Base-by-base conservation (phyloP, 2,329 filamentous ascomycete species). In the Botrytis aclada region DNA sequence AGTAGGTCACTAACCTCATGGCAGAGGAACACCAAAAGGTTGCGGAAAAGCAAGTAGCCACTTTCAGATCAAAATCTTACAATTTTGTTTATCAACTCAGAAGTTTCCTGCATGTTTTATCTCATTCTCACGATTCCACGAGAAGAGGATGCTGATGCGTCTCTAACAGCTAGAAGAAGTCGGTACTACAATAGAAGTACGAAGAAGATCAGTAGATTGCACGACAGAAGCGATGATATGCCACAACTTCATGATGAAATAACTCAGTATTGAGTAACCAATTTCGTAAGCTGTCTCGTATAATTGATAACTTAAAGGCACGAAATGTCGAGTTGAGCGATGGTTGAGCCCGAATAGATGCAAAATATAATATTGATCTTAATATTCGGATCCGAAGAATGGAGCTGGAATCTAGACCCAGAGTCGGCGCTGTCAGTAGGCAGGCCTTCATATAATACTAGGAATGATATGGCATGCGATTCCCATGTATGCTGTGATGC, bases 91-190 rank as follows among this genome's bases (percentile, higher is more conserved):
- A 51, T 3, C 0, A 12, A 12, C 4, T 47, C 22, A 25, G 4
- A 10, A 47, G 22, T 4, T 12, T 4, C 12, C 22, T 47, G 9
- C 9, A 47, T 5, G 22, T 12, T 12, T 0, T 25, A 47, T 47
- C 4, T 12, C 3, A 1, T 12, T 25, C 45, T 25, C 22, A 25
- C 8, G 14, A 5, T 25, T 25, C 1, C 22, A 51, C 22, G 45
- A 51, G 45, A 51, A 0, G n/a, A 25, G 0, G 9, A 14, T 25
- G 0, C 22, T 25, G 14, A 51, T 6, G 10, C 0, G 22, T 51
- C 45, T 51, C 10, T 12, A 10, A 51, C 45, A 51, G 3, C 22
- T 12, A 12, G 9, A 14, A 12, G 4, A 14, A 5, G 14, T 51
- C 4, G 22, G 1, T 51, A 25, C 1, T 5, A 51, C 4, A 25